Evolutionary conservation across 2,329 filamentous ascomycete genomes (phyloP), one percentile per base, ranked within the genome.

Genomic region (Trichoderma breve): DNA sequence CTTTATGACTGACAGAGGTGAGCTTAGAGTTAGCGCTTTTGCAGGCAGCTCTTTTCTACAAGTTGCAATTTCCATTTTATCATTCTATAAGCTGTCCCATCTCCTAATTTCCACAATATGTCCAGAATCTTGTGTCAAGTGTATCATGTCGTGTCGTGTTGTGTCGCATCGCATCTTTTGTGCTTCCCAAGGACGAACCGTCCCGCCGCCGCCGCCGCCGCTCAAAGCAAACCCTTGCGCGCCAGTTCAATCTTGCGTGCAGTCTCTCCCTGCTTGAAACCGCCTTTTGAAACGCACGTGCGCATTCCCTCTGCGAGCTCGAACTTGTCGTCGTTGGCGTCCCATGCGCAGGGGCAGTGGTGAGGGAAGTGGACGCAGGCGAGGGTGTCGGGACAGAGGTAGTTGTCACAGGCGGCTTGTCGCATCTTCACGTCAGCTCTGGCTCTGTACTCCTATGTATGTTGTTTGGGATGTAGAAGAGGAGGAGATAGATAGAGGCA

Each of bases 301-400:
- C 91, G 88, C 75, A 90, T 89, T 0, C 93, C 93, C 4, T 95
- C 92, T 6, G 86, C 89, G 34, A 91, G 77, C 81, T 92, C 93
- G 74, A 94, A 88, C 79, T 96, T 96, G 75, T 95, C 93, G 79
- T 95, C 91, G 73, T 92, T 85, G 9, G 85, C 83, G 1, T 92
- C 90, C 84, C 92, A 97, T 2, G 94, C 87, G 83, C 96, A 99
- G 32, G 96, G 96, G 82, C 96, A 99, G 83, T 99, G 96, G 81
- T 98, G 95, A 1, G 96, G 95, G 84, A 97, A 96, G 80, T 97
- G 92, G 7, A 99, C 96, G 84, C 96, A 99, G 43, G 95, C 93
- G 73, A 99, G 88, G 0, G 96, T 98, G 75, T 94, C 93, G 2
- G 96, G 95, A 80, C 96, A 99, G 70, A 99, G 90, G 81, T 98